These are phyloP conservation scores for Cutaneotrichosporon sp. DNA, from an alignment of 1,284 basidiomycete species.

Conservation along the genomic window DNA sequence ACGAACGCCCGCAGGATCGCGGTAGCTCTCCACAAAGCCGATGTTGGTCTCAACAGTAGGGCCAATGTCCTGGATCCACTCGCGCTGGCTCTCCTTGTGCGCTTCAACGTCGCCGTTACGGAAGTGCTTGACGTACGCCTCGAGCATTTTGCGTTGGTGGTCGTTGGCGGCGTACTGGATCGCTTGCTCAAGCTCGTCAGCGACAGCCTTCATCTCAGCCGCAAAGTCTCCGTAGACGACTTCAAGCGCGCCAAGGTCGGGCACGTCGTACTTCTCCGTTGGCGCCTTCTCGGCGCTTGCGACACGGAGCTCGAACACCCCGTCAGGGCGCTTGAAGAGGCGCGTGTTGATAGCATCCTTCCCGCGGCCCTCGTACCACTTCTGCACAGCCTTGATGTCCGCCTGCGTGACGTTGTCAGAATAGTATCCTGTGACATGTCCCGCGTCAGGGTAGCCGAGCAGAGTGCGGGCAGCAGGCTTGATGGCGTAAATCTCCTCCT, in stretches of 20 bases:
- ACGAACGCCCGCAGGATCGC: constrained; percentile 56
- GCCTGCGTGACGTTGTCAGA: constrained; percentile 11
- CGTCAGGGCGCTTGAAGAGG: constrained; percentile 16
- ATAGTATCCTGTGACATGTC: constrained; percentile 21
- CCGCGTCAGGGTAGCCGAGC: constrained; percentile 17
- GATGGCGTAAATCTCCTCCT: constrained; percentile 13
- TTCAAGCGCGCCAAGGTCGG: constrained; percentile 6
- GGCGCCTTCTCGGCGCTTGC: constrained; percentile 8
- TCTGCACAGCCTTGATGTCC: constrained; percentile 18
- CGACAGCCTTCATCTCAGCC: constrained; percentile 7
- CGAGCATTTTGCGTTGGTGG: constrained; percentile 66
- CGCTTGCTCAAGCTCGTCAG: constrained; percentile 52
- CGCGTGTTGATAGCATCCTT: constrained; percentile 19
- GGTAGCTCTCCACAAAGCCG: constrained; percentile 55
- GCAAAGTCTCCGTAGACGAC: constrained; percentile 17
- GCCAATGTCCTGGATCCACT: constrained; percentile 79
- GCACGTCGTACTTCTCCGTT: constrained; percentile 6
- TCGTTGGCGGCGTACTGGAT: constrained; percentile 67
- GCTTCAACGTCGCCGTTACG: constrained; percentile 67
- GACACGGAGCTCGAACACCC: constrained; percentile 16
- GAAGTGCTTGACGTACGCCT: constrained; percentile 73
- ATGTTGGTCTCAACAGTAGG: constrained; percentile 61
- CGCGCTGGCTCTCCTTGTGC: constrained; percentile 66
- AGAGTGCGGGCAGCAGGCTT: constrained; percentile 13
- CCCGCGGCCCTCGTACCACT: constrained; percentile 11